phyloP scores from a whole-genome alignment of 1,284 basidiomycete genomes.

The Microbotryum scabiosae region DNA sequence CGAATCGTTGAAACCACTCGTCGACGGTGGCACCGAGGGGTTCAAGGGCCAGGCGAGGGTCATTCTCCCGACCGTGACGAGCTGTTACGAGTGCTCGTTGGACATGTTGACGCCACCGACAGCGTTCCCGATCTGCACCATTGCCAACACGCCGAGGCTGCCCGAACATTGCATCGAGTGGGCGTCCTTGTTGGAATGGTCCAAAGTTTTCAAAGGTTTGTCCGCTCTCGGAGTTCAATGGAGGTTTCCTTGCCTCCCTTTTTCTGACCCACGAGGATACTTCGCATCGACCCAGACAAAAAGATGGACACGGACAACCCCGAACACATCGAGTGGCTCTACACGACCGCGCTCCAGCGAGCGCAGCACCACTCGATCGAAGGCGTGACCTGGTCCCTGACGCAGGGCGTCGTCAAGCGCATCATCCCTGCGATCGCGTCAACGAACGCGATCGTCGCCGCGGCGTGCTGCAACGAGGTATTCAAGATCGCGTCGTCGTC shows the following conservation, averaged over 20 bases:
- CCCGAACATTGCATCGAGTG: slow-evolving; percentile 99
- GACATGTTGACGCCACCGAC: slow-evolving; percentile 98
- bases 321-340: slow-evolving; percentile 93
- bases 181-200: slow-evolving; percentile 99
- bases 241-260: neutral
- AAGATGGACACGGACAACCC: slow-evolving; percentile 95
- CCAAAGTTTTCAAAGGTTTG: slow-evolving; percentile 73
- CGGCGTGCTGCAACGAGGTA: slow-evolving; percentile 97
- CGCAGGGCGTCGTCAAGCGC: slow-evolving; percentile 98
- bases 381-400: slow-evolving; percentile 94
- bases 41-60: slow-evolving; percentile 98
- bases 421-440: slow-evolving; percentile 98
- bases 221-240: neutral
- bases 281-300: slow-evolving; percentile 54
- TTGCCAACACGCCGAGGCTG: slow-evolving; percentile 94
- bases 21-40: slow-evolving; percentile 98
- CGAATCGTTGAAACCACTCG: slow-evolving; percentile 92
- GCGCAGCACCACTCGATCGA: slow-evolving; percentile 92
- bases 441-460: slow-evolving; percentile 92
- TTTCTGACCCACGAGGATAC: neutral
- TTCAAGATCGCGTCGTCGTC: slow-evolving; percentile 96
- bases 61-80: slow-evolving; percentile 88
- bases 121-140: slow-evolving; percentile 96
- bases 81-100: slow-evolving; percentile 96
- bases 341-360: slow-evolving; percentile 64